Conservation (phyloP, 768 basidiomycete genomes). For the Cubamyces lactineus region DNA sequence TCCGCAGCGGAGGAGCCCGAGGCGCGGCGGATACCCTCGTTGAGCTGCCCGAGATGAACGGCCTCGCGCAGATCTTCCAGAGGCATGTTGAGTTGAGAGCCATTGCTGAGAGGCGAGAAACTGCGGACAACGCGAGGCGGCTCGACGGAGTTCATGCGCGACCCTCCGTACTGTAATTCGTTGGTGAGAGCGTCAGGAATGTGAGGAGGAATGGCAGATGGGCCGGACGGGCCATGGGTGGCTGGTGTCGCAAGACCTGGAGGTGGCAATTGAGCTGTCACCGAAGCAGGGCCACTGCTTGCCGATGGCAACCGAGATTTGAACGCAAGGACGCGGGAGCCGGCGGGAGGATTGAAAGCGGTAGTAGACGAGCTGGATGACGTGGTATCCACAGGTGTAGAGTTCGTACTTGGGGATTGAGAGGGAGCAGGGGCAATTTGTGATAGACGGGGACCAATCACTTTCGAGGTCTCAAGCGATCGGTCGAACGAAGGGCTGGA, state of each 20-base stretch:
- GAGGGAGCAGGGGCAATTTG: slow-evolving; percentile 3
- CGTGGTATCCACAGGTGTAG: slow-evolving; percentile 14
- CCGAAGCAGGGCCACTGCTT: slow-evolving; percentile 5
- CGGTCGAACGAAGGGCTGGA: slow-evolving; percentile 19
- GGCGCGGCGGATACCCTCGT: slow-evolving; percentile 27
- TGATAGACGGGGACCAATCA: slow-evolving; percentile 18
- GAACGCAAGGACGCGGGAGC: slow-evolving; percentile 49
- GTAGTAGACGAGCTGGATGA: slow-evolving; percentile 29
- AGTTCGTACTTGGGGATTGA: slow-evolving; percentile 12
- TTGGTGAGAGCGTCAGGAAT: background rate
- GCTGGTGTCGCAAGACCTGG: slow-evolving; percentile 19
- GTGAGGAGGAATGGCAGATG: slow-evolving; percentile 2
- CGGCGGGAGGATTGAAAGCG: slow-evolving; percentile 42
- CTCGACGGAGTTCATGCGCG: slow-evolving; percentile 29
- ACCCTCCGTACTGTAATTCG: slow-evolving; percentile 18
- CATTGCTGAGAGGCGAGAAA: slow-evolving; percentile 33
- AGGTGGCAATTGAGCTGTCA: slow-evolving; percentile 16
- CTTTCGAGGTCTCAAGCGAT: slow-evolving; percentile 9
- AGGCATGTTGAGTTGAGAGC: slow-evolving; percentile 18
- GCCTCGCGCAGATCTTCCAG: slow-evolving; percentile 30
- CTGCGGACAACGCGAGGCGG: slow-evolving; percentile 26
- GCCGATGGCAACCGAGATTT: slow-evolving; percentile 35
- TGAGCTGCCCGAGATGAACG: slow-evolving; percentile 25
- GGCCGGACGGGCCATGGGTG: background rate
- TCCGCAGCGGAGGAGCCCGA: slow-evolving; percentile 26